phyloP scores from a whole-genome alignment of 129 eudicot species.

The Flaveria robusta region DNA sequence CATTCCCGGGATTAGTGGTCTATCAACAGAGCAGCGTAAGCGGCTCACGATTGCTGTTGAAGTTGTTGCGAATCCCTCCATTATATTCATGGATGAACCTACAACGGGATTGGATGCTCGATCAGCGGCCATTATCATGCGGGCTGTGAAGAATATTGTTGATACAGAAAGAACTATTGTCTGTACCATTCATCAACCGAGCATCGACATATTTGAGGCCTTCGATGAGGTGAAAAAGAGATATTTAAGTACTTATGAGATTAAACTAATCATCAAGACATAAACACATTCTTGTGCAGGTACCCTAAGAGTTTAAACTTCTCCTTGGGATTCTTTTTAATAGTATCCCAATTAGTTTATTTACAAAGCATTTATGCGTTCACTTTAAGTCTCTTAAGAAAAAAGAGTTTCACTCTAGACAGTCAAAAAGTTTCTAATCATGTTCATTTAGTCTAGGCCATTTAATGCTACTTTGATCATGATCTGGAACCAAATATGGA shows the following conservation, averaged over 20 bases:
- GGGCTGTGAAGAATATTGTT: slow-evolving; percentile 40
- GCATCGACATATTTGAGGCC: slow-evolving; percentile 45
- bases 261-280: too few species aligned
- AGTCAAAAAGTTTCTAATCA: too few species aligned
- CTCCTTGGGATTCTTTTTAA: too few species aligned
- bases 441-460: too few species aligned
- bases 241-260: neutral
- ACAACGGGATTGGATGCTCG: slow-evolving; percentile 45
- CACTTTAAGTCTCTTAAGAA: too few species aligned
- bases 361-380: too few species aligned
- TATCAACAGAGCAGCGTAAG: slow-evolving; percentile 42
- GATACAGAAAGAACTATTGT: slow-evolving; percentile 42
- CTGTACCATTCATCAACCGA: slow-evolving; percentile 46
- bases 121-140: slow-evolving; percentile 45
- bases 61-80: slow-evolving; percentile 48
- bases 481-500: too few species aligned
- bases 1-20: slow-evolving; percentile 39
- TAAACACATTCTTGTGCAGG: too few species aligned
- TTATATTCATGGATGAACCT: slow-evolving; percentile 46
- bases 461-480: too few species aligned
- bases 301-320: too few species aligned
- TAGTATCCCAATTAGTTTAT: too few species aligned
- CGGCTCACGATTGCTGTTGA: slow-evolving; percentile 43
- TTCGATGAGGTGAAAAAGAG: slow-evolving; percentile 38
- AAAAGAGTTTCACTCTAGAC: too few species aligned